Evolutionary conservation across 108 stramenopile species (phyloP), one percentile per base, ranked within the genome.

Genomic region (Nitzschia sp.): DNA sequence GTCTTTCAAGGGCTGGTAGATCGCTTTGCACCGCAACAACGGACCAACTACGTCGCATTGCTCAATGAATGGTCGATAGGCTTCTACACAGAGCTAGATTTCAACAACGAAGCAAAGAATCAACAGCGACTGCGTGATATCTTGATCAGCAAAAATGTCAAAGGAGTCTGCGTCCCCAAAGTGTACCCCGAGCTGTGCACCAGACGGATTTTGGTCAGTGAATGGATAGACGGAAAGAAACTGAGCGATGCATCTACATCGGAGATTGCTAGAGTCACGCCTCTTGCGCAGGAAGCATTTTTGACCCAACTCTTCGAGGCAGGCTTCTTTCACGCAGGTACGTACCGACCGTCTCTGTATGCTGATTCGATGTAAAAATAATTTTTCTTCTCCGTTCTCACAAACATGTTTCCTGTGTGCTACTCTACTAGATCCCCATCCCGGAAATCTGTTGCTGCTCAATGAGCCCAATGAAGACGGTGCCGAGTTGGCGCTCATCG

Each of bases 61-160:
- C 69, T 92, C 59, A 95, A 92, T 69, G 94, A 95, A 66, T 96
- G 92, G 90, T 74, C 92, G 1, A 89, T 94, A 35, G 95, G 92
- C 2, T 94, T 93, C 53, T 96, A 96, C 71, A 92, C 90, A 3
- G 88, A 89, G 62, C 60, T 88, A 11, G 88, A 93, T 55, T 94
- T 90, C 57, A 50, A 60, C 34, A 89, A 89, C 61, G 95, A 96
- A 66, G 92, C 82, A 2, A 72, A 59, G 58, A 96, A 92, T 77
- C 95, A 94, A 69, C 59, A 81, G 47, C 67, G 71, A 28, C 69
- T 94, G 19, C 63, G 89, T 28, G 65, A 77, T 29, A 50, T 80
- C 1, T 45, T 96, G 23, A 69, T 80, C 9, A 81, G 87, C 45
- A 83, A 86, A 21, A 80, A 80, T 15, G 76, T 90, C 19, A 59